Percentiles rank a stretch among this genome's conserved stretches.
Conservation (phyloP, 1,284 basidiomycete genomes). For the Rhodotorula glutinis region DNA sequence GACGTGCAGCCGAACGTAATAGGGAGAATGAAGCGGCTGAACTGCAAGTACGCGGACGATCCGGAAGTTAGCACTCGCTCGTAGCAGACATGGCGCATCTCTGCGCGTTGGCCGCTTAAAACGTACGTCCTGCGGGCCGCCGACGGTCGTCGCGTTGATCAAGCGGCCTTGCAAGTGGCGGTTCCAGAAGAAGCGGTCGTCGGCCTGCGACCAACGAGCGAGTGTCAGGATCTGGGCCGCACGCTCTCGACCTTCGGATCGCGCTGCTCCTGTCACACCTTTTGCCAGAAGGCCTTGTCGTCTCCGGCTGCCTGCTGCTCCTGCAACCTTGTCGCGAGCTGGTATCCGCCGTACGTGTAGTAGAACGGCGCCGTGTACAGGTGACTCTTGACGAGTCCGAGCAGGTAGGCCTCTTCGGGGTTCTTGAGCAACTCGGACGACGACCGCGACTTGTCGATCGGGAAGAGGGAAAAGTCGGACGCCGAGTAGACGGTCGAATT, state of each 20-base stretch:
- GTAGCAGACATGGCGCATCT: background rate
- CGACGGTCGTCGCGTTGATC: slow-evolving; percentile 60
- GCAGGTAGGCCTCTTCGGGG: slow-evolving; percentile 80
- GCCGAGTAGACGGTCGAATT: slow-evolving; percentile 83
- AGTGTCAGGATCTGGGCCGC: background rate
- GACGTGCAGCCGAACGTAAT: slow-evolving; percentile 82
- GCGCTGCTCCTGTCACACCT: slow-evolving; percentile 52
- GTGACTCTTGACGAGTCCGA: slow-evolving; percentile 82
- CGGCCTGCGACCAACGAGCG: slow-evolving; percentile 58
- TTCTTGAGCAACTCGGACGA: slow-evolving; percentile 60
- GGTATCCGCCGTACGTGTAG: slow-evolving; percentile 82
- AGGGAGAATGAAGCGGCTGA: slow-evolving; percentile 83
- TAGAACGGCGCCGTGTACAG: slow-evolving; percentile 72
- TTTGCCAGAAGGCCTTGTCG: slow-evolving; percentile 62
- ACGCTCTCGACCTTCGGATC: too few species aligned
- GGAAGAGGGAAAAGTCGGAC: slow-evolving; percentile 87
- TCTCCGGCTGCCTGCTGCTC: slow-evolving; percentile 58
- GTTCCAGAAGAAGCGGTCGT: slow-evolving; percentile 99
- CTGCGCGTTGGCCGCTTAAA: background rate
- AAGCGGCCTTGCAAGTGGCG: slow-evolving; percentile 71
- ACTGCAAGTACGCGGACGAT: slow-evolving; percentile 52
- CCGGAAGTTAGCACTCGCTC: background rate
- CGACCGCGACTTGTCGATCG: slow-evolving; percentile 65
- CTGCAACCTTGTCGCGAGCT: slow-evolving; percentile 85
- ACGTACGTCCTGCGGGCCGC: slow-evolving; percentile 61